Evolutionary conservation across 1,139 yeast genomes (phyloP), one percentile per base, ranked within the genome.

Genomic region (Scheffersomyces quercinus): DNA sequence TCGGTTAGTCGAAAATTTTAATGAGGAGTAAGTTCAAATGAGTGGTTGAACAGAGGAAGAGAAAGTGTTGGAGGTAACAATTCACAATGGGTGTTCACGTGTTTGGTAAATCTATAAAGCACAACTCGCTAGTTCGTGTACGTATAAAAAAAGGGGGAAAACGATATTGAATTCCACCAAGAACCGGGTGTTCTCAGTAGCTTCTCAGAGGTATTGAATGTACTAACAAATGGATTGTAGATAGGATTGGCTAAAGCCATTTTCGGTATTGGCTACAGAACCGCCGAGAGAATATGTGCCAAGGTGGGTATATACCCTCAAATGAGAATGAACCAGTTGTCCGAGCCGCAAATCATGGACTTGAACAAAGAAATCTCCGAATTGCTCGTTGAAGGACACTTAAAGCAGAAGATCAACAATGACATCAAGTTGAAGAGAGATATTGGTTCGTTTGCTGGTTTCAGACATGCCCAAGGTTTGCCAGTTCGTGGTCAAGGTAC

Each of bases 401-500:
- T 91, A 59, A 77, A 87, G 58, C 88, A 89, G 45, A 80, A 86
- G 55, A 79, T 91, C 35, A 81, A 86, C 54, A 84, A 83, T 36
- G 89, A 93, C 60, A 93, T 93, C 54, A 80, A 81, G 42, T 72
- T 88, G 60, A 90, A 90, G 79, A 82, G 88, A 65, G 72, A 77
- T 51, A 90, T 85, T 44, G 97, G 97, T 28, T 83, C 95, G 28
- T 88, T 85, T 62, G 84, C 83, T 47, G 99, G 99, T 70, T 68
- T 83, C 58, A 83, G 99, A 70, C 99, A 93, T 64, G 87, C 90
- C 41, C 74, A 81, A 69, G 91, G 95, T 45, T 75, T 85, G 47
- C 98, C 98, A 15, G 98, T 90, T 34, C 84, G 86, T 62, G 99
- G 99, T 58, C 99, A 93, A 75, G 79, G 85, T 50, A 93, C 99